A percentile compares a stretch with the other conserved stretches of the same genome.
Evolutionary conservation across 495 filamentous ascomycete genomes (phyloP).

Genomic region (Aspergillus leporis): DNA sequence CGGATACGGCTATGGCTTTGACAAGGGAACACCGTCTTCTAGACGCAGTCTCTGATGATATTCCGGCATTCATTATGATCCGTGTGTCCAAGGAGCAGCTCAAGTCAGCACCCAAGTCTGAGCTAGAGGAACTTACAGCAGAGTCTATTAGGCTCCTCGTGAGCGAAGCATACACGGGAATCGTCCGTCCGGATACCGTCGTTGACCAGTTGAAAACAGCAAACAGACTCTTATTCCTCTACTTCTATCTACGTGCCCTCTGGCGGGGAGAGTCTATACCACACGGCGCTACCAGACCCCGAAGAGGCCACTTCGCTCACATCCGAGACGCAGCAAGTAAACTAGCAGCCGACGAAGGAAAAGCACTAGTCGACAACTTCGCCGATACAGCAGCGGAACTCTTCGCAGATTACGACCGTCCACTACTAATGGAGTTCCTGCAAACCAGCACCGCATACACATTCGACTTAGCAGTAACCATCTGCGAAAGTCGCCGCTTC

Average conservation of each 20-base stretch:
- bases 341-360: conserved; percentile 59
- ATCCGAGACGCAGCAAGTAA: conserved; percentile 45
- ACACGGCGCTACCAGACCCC: conserved; percentile 37
- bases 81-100: conserved; percentile 75
- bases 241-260: conserved; percentile 84
- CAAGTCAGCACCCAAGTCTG: conserved; percentile 60
- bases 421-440: conserved; percentile 82
- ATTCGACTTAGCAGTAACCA: conserved; percentile 71
- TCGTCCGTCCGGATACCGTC: conserved; percentile 75
- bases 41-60: conserved; percentile 82
- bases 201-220: conserved; percentile 67
- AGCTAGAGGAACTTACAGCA: conserved; percentile 73
- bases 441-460: conserved; percentile 78
- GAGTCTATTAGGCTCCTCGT: conserved; percentile 86
- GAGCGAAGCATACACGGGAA: conserved; percentile 85
- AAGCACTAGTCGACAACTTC: conserved; percentile 77
- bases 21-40: conserved; percentile 83
- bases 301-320: conserved; percentile 39
- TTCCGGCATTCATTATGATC: conserved; percentile 83
- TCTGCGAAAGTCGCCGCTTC: conserved; percentile 77
- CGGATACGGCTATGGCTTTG: conserved; percentile 80
- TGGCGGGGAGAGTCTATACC: conserved; percentile 70
- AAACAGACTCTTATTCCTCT: conserved; percentile 69
- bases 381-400: conserved; percentile 82
- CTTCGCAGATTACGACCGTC: conserved; percentile 80